These are phyloP conservation scores for Cylindrotheca closterium DNA, from an alignment of 108 stramenopile genomes.

Conservation along the genomic window DNA sequence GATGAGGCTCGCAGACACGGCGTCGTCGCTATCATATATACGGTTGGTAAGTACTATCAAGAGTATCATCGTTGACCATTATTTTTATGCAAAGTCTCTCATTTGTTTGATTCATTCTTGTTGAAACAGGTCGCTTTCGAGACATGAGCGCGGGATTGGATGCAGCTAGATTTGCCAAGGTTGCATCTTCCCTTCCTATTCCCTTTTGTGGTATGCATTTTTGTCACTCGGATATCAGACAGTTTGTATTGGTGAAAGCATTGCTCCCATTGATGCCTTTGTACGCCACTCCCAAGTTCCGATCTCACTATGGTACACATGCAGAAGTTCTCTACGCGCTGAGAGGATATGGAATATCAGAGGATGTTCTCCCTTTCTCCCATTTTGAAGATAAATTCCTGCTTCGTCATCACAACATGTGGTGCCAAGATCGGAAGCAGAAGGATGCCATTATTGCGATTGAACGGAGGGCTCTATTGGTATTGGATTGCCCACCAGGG, in stretches of 20 bases:
- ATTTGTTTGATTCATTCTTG: too few species aligned
- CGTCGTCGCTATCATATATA: background rate
- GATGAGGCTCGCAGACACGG: slow-evolving; percentile 12
- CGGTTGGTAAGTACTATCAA: background rate
- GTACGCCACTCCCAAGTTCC: background rate
- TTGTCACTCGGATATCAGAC: background rate
- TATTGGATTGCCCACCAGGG: background rate
- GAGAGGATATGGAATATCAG: slow-evolving; percentile 16
- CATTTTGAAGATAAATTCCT: background rate
- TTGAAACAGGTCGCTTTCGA: too few species aligned
- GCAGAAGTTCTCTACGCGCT: slow-evolving; percentile 21
- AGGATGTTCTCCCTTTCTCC: background rate
- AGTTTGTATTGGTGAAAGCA: background rate
- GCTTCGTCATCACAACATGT: background rate
- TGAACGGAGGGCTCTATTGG: background rate
- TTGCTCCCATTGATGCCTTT: background rate
- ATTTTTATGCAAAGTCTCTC: too few species aligned
- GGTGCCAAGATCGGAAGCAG: background rate
- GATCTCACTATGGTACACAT: slow-evolving; percentile 17
- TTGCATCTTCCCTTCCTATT: background rate
- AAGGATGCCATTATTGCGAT: background rate
- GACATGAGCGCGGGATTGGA: background rate
- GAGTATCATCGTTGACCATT: too few species aligned
- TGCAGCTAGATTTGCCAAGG: background rate
- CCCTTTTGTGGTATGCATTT: background rate